phyloP scores from a whole-genome alignment of 805 yeast genomes.

The Candida railenensis region DNA sequence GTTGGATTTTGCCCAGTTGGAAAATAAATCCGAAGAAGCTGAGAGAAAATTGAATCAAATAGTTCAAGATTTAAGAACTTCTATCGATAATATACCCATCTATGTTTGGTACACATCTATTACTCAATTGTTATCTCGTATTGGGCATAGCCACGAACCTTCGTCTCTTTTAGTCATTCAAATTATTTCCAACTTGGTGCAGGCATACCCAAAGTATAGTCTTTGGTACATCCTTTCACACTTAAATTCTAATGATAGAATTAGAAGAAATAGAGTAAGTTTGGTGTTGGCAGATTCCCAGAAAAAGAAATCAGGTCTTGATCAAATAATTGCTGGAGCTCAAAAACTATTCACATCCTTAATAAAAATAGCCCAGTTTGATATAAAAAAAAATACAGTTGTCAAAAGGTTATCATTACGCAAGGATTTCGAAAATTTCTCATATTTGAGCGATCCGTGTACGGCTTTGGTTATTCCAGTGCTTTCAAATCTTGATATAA shows the following conservation, averaged over 20 bases:
- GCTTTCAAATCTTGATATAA: constrained; percentile 63
- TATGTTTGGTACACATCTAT: constrained; percentile 77
- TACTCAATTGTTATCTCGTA: constrained; percentile 81
- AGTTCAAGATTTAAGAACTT: constrained; percentile 46
- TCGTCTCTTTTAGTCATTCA: constrained; percentile 55
- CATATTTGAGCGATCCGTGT: constrained; percentile 26
- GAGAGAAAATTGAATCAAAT: constrained; percentile 44
- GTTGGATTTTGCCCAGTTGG: constrained; percentile 67
- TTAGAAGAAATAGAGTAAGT: constrained; percentile 27
- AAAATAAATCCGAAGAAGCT: constrained; percentile 24
- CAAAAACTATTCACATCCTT: constrained; percentile 40
- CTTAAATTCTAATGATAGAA: constrained; percentile 50
- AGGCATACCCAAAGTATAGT: constrained; percentile 74
- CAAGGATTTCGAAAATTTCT: constrained; percentile 38
- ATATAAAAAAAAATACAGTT: constrained; percentile 34
- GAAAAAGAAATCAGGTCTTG: not conserved
- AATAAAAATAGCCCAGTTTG: constrained; percentile 41
- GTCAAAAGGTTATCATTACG: constrained; percentile 34
- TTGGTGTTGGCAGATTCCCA: constrained; percentile 3
- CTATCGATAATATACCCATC: constrained; percentile 46
- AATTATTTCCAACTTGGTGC: constrained; percentile 58
- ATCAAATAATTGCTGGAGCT: constrained; percentile 20
- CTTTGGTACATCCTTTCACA: constrained; percentile 84
- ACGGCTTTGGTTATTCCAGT: constrained; percentile 70
- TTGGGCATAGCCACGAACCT: constrained; percentile 58